Base-by-base conservation (phyloP, 805 yeast genomes). In the Ogataea siamensis region DNA sequence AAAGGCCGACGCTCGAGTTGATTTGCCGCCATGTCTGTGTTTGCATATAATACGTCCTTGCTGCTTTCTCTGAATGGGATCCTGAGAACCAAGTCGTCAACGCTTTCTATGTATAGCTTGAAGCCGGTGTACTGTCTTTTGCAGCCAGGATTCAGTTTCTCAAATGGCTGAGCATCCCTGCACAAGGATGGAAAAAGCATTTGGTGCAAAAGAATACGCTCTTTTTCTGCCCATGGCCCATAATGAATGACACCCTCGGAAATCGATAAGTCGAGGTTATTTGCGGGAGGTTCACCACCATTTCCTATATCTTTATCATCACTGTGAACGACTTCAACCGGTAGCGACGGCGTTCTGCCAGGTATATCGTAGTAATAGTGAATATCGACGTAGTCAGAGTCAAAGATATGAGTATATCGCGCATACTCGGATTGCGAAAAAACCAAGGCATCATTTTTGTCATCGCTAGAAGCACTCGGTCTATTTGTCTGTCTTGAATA, bases 201-300 rank as follows among this genome's bases (percentile, higher is more conserved):
- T 11, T 67, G 62, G 40, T 82, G 88, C 7, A 89, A 52, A 2
- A 79, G 73, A 2, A 68, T 69, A 12, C 95, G 59, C 58, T 93
- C 95, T 24, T 91, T 76, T 42, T 93, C 95, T 0, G 96, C 85
- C 96, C 97, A 91, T 0, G 99, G 95, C 0, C 99, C 99, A 55
- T 87, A 89, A 49, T 82, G 82, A 1, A 87, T 63, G 0, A 85
- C 79, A 0, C 87, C 78, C 38, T 74, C 72, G 2, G 73, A 68
- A 2, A 87, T 46, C 10, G 67, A 68, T 7, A 89, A 35, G 36
- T 82, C 82, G 6, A 82, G 49, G 0, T 89, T 89, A 54, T 70
- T 67, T 31, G 65, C 67, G 1, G 88, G 88, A 0, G 82, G 64
- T 3, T 69, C 46, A 3, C 79, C 84, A 22, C 74, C 68, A 42